A percentile compares a stretch with the other conserved stretches of the same genome.
These are phyloP conservation scores for Phyllosticta citriasiana DNA, from an alignment of 2,329 filamentous ascomycete genomes.

Conservation along the genomic window DNA sequence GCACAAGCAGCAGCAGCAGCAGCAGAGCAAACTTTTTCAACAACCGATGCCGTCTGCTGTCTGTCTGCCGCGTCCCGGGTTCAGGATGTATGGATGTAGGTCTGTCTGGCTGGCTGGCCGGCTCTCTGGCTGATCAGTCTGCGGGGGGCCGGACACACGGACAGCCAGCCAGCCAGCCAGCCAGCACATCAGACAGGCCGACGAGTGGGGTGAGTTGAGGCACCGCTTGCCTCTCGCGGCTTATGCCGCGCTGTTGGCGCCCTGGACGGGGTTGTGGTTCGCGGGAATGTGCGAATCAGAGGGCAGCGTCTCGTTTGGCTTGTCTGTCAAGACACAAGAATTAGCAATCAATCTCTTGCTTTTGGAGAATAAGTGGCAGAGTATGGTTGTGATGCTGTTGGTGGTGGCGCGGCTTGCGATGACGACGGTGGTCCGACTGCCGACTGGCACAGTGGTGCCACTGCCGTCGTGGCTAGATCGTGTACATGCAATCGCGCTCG, in stretches of 20 bases:
- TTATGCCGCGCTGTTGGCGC: slow-evolving; percentile 21
- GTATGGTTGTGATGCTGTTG: neutral
- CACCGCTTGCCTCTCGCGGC: neutral
- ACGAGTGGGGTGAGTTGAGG: too few species aligned
- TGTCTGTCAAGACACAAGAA: slow-evolving; percentile 30
- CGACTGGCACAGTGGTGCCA: neutral
- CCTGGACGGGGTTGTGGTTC: slow-evolving; percentile 37
- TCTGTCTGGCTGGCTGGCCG: too few species aligned
- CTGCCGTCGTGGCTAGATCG: neutral
- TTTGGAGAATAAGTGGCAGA: neutral
- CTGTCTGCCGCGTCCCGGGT: neutral
- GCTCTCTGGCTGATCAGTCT: neutral
- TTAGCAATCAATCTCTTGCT: neutral
- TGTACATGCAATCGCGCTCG: neutral
- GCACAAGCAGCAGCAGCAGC: neutral
- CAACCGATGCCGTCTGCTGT: too few species aligned
- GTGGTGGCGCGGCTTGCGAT: neutral
- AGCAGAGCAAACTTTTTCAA: neutral
- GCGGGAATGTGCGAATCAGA: slow-evolving; percentile 37
- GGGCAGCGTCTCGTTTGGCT: slow-evolving; percentile 43
- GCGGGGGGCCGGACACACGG: neutral
- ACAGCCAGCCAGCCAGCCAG: neutral
- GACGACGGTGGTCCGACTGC: neutral
- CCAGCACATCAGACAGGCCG: neutral
- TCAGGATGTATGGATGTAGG: neutral